A percentile compares a stretch with the other conserved stretches of the same genome.
Evolutionary conservation across 805 yeast species (phyloP).

Genomic region (Monosporozyma aquatica): DNA sequence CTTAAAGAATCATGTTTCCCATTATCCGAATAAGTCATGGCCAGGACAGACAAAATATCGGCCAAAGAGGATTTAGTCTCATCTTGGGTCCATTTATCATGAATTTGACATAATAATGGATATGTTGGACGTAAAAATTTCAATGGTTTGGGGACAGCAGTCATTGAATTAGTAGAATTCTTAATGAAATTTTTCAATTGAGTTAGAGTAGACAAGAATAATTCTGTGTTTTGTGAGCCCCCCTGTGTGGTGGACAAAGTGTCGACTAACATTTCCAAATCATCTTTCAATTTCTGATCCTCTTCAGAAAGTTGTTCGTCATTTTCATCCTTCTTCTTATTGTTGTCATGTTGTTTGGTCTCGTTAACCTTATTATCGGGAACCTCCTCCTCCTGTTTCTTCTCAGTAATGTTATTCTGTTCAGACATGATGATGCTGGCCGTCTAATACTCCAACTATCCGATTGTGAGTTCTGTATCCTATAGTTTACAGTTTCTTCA

Average conservation of each 20-base stretch:
- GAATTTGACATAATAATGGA: conserved; percentile 53
- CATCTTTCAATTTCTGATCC: conserved; percentile 78
- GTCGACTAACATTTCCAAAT: conserved; percentile 80
- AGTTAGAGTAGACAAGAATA: conserved; percentile 54
- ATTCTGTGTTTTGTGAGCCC: no score
- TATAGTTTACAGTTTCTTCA: no score
- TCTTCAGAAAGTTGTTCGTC: conserved; percentile 91
- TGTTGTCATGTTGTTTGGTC: conserved; percentile 5
- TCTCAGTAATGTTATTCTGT: conserved; percentile 4
- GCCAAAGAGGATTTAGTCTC: conserved; percentile 53
- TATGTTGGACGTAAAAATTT: conserved; percentile 89
- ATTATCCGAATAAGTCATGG: conserved; percentile 85
- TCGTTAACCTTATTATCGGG: neutral
- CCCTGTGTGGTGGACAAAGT: no score
- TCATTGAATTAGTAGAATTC: conserved; percentile 95
- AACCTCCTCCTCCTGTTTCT: conserved; percentile 19
- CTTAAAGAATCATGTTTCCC: conserved; percentile 71
- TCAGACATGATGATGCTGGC: conserved; percentile 1
- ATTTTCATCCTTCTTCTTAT: conserved; percentile 27
- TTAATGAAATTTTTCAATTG: conserved; percentile 69
- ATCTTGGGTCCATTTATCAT: conserved; percentile 51
- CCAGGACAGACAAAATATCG: conserved; percentile 84
- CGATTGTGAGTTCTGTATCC: no score
- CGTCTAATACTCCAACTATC: no score
- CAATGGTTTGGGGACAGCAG: conserved; percentile 98